Base-by-base conservation (phyloP, 2,329 filamentous ascomycete species). In the Cladorrhinum sp. region DNA sequence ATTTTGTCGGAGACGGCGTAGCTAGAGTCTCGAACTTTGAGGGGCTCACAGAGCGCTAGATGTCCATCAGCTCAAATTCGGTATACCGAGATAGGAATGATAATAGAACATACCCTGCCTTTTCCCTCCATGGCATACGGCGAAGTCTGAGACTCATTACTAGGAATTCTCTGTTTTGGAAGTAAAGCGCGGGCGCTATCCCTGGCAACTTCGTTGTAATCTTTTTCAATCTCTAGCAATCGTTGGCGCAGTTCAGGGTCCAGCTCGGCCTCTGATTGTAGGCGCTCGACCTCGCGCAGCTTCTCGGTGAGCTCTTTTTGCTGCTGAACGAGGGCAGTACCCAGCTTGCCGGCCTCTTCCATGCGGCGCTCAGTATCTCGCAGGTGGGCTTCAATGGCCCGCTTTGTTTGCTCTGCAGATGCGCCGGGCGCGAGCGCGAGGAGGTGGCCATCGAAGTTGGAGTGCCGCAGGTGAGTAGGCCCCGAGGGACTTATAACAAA, bases 161-260 rank as follows among this genome's bases (percentile, higher is more conserved):
- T 92, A 18, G 89, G 85, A 22, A 91, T 85, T 69, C 92, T 85
- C 73, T 92, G 92, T 67, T 95, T 95, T 32, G 87, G 90, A 62
- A 98, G 78, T 72, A 97, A 93, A 2, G 91, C 92, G 65, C 93
- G 85, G 49, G 93, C 92, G 52, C 90, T 95, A 73, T 98, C 93
- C 64, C 89, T 84, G 12, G 93, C 92, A 51, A 98, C 88, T 71
- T 97, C 93, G 73, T 96, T 93, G 77, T 96, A 98, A 71, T 99
- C 95, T 74, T 86, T 91, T 74, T 99, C 95, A 62, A 99, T 86
- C 64, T 96, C 92, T 13, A 86, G 82, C 57, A 99, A 82, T 75
- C 90, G 92, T 69, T 89, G 84, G 62, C 90, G 90, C 69, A 99
- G 78, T 65, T 96, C 93, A 22, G 85, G 86, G 65, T 93, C 89